Evolutionary conservation across 768 basidiomycete genomes (phyloP), one percentile per base, ranked within the genome.

Genomic region (Leccinum arenicola): DNA sequence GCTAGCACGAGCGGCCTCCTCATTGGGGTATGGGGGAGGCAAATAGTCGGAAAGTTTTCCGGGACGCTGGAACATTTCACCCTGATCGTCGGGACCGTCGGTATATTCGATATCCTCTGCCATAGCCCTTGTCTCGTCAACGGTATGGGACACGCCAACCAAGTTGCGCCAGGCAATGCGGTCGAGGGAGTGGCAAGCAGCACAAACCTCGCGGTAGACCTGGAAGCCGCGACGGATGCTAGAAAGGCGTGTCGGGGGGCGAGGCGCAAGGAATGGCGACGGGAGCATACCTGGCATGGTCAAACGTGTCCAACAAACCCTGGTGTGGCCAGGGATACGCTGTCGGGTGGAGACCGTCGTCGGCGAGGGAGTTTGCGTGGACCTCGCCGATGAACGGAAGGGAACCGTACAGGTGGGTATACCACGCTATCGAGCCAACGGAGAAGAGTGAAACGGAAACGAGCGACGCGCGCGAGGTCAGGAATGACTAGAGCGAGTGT

Each of bases 161-260:
- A 99, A 81, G 80, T 98, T 99, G 73, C 97, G 93, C 97, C 97
- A 99, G 59, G 97, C 97, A 71, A 99, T 95, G 68, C 97, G 94
- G 80, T 99, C 93, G 57, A 99, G 87, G 35, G 97, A 99, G 76
- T 99, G 97, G 76, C 97, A 99, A 11, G 97, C 94, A 15, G 97
- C 93, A 73, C 97, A 99, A 57, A 99, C 97, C 78, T 99, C 96
- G 64, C 95, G 93, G 82, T 99, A 99, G 57, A 99, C 97, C 75
- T 91, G 87, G 80, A 92, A 95, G 43, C 94, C 95, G 71, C 96
- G 84, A 68, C 95, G 94, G 70, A 98, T 95, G 75, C 95, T 96
- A 64, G 53, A 36, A 45, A 55, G 47, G 36, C 40, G 58, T 54
- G 56, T 59, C 52, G 63, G 60, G 61, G 35, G 21, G 53, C 48